phyloP scores from a whole-genome alignment of 2,329 filamentous ascomycete species.

The Penicillium janthinellum region DNA sequence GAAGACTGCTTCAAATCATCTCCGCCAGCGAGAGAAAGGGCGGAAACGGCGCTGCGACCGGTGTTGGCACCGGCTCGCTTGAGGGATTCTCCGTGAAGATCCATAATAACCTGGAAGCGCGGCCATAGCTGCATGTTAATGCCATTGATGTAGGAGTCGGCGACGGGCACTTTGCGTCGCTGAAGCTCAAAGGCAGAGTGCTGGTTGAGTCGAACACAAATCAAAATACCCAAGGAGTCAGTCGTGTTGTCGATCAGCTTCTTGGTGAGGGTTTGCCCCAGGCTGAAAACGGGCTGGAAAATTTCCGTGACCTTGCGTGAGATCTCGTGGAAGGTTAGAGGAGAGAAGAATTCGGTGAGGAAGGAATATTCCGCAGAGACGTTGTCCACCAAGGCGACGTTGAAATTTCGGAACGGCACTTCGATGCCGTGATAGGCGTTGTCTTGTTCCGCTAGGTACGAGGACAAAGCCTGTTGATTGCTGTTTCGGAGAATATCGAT shows the following conservation, averaged over 20 bases:
- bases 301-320: slow-evolving; percentile 83
- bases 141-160: slow-evolving; percentile 89
- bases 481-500: slow-evolving; percentile 76
- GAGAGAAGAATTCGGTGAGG: slow-evolving; percentile 83
- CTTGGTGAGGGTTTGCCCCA: slow-evolving; percentile 77
- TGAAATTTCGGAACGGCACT: slow-evolving; percentile 89
- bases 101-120: slow-evolving; percentile 90
- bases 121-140: slow-evolving; percentile 97
- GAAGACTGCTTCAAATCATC: slow-evolving; percentile 47
- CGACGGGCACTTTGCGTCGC: slow-evolving; percentile 82
- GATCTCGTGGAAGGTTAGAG: slow-evolving; percentile 73
- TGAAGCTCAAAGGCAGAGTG: slow-evolving; percentile 93
- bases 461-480: slow-evolving; percentile 75
- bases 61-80: slow-evolving; percentile 57
- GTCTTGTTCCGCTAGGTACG: slow-evolving; percentile 89
- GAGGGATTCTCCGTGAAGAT: slow-evolving; percentile 86
- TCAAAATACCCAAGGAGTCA: slow-evolving; percentile 81
- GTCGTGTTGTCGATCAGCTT: slow-evolving; percentile 73
- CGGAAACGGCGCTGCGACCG: slow-evolving; percentile 52
- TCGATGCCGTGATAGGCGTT: slow-evolving; percentile 84
- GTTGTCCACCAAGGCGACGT: slow-evolving; percentile 90
- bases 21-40: slow-evolving; percentile 56
- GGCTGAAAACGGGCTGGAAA: slow-evolving; percentile 84
- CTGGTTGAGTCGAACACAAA: slow-evolving; percentile 93
- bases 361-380: slow-evolving; percentile 94